These are phyloP conservation scores for Tetrapisispora pingtungensis DNA, from an alignment of 805 yeast genomes.

Conservation along the genomic window DNA sequence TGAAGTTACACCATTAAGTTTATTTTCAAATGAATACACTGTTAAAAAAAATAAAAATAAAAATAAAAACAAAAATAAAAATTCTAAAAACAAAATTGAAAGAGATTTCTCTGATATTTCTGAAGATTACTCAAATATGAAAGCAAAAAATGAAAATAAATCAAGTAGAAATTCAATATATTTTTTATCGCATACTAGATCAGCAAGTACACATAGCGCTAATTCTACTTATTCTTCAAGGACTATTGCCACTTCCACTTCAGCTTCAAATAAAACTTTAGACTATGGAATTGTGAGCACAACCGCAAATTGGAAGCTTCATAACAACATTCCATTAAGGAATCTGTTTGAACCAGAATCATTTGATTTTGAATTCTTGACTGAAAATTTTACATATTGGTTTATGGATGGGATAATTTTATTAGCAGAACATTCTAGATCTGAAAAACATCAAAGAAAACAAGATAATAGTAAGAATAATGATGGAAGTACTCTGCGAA, in stretches of 20 bases:
- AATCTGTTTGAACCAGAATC: slow-evolving; percentile 17
- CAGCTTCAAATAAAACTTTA: not conserved
- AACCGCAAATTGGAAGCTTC: slow-evolving; percentile 21
- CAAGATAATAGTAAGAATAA: not conserved
- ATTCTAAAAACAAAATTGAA: not conserved
- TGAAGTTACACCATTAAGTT: slow-evolving; percentile 17
- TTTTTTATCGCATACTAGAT: not conserved
- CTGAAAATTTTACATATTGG: slow-evolving; percentile 17
- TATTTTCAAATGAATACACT: slow-evolving; percentile 8
- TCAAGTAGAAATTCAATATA: slow-evolving; percentile 3
- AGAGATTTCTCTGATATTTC: not conserved
- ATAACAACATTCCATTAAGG: slow-evolving; percentile 17
- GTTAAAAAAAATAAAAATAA: not conserved
- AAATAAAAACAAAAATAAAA: not conserved
- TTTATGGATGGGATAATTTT: slow-evolving; percentile 16
- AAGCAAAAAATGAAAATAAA: slow-evolving; percentile 1
- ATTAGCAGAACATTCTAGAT: slow-evolving; percentile 6
- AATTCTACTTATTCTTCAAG: not conserved
- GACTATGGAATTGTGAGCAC: slow-evolving; percentile 5
- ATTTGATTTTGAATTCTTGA: slow-evolving; percentile 14
- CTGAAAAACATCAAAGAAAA: not conserved
- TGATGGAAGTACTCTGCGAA: not conserved
- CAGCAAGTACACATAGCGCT: slow-evolving; percentile 1
- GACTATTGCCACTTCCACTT: not conserved
- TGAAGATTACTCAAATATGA: not conserved